Evolutionary conservation across 129 eudicot species (phyloP).

Genomic region (Tagetes erecta): DNA sequence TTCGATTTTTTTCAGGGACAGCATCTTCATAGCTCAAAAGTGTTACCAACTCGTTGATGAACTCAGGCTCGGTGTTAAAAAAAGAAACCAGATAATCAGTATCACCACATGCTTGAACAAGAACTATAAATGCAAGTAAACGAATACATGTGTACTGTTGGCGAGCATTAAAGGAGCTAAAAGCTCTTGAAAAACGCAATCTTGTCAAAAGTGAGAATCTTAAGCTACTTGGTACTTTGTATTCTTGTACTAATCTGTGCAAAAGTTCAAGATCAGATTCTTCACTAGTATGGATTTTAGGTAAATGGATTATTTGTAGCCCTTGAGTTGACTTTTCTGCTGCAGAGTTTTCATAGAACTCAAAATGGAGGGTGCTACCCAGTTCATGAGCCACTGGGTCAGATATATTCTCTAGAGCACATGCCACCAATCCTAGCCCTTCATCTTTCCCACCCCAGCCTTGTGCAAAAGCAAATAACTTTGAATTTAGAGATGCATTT

Average conservation of each 20-base stretch:
- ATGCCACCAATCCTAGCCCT: slow-evolving; percentile 87
- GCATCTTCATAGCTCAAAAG: slow-evolving; percentile 90
- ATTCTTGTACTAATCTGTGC: slow-evolving; percentile 58
- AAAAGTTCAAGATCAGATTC: slow-evolving; percentile 86
- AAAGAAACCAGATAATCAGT: slow-evolving; percentile 76
- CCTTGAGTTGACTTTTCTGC: slow-evolving; percentile 59
- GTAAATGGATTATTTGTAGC: slow-evolving; percentile 73
- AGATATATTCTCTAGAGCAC: slow-evolving; percentile 59
- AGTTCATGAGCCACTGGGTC: slow-evolving; percentile 63
- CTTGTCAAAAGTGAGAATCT: slow-evolving; percentile 90
- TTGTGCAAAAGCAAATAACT: slow-evolving; percentile 87
- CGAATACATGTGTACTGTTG: slow-evolving; percentile 93
- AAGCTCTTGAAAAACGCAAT: slow-evolving; percentile 90
- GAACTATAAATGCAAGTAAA: slow-evolving; percentile 81
- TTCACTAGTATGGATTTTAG: slow-evolving; percentile 45
- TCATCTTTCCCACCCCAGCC: slow-evolving; percentile 99
- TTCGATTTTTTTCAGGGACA: slow-evolving; percentile 80
- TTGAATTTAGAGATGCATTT: slow-evolving; percentile 72
- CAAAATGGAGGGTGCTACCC: slow-evolving; percentile 93
- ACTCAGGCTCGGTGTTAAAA: slow-evolving; percentile 93
- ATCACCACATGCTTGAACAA: slow-evolving; percentile 85
- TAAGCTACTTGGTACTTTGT: slow-evolving; percentile 67
- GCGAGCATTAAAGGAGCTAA: slow-evolving; percentile 63
- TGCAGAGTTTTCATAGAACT: slow-evolving; percentile 58
- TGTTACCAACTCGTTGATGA: slow-evolving; percentile 84